These are phyloP conservation scores for Orbilia quercus DNA, from an alignment of 2,329 filamentous ascomycete genomes.

Conservation along the genomic window DNA sequence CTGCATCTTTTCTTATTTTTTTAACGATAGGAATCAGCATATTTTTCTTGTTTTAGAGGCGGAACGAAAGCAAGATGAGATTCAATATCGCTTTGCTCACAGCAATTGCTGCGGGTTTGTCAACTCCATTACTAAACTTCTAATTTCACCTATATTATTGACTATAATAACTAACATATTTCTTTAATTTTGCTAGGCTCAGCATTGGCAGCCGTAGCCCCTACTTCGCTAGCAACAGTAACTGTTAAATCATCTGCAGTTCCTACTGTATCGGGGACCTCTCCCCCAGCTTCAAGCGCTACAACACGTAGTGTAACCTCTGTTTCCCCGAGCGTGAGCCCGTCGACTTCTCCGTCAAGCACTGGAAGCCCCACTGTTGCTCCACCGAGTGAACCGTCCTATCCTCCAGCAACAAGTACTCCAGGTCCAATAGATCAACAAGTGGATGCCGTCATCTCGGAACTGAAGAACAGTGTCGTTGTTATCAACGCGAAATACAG, in stretches of 20 bases:
- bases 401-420: conserved; percentile 43
- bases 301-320: background rate
- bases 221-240: conserved; percentile 6
- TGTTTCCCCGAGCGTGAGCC: too few relatives aligned
- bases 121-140: background rate
- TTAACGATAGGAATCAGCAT: conserved; percentile 18
- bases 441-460: conserved; percentile 36
- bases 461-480: conserved; percentile 41
- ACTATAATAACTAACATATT: conserved; percentile 11
- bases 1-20: background rate
- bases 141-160: background rate
- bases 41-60: background rate
- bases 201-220: conserved; percentile 13
- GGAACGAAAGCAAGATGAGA: conserved; percentile 30
- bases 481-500: conserved; percentile 48
- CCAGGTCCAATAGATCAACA: conserved; percentile 36
- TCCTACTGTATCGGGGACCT: too few relatives aligned
- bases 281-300: conserved; percentile 1
- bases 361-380: conserved; percentile 7
- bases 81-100: conserved; percentile 29
- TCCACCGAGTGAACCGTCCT: conserved; percentile 45
- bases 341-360: background rate
- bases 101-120: conserved; percentile 40
- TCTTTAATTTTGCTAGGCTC: conserved; percentile 4
- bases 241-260: background rate